Percentiles rank a stretch among this genome's conserved stretches.
These are phyloP conservation scores for Crithidia brevicula DNA, from an alignment of 208 protist species.

Conservation along the genomic window DNA sequence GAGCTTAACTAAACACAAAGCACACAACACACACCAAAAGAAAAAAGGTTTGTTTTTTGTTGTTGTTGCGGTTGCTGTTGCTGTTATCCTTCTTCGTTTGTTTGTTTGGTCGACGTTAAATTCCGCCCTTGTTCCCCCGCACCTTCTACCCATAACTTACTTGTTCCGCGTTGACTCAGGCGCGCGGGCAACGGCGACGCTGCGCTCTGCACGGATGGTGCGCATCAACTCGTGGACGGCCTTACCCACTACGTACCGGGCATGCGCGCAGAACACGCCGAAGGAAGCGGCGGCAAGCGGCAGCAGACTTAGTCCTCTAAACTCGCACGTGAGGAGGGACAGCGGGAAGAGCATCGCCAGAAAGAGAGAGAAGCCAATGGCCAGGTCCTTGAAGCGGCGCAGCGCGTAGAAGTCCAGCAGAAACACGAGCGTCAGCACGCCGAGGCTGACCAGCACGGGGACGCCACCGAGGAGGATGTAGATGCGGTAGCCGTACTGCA, in stretches of 20 bases:
- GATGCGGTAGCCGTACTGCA: constrained; percentile 61
- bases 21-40: no score
- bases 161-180: constrained; percentile 3
- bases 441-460: constrained; percentile 60
- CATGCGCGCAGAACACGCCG: constrained; percentile 61
- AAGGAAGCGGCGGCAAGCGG: constrained; percentile 59
- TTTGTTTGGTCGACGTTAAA: no score
- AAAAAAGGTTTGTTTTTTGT: no score
- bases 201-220: constrained; percentile 30
- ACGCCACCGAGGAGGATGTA: constrained; percentile 67
- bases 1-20: no score
- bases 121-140: no score
- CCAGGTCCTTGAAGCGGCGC: constrained; percentile 53
- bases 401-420: constrained; percentile 65
- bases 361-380: constrained; percentile 59
- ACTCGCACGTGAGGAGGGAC: constrained; percentile 59
- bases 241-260: constrained; percentile 42
- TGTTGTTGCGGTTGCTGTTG: no score
- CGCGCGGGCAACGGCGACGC: neutral
- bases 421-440: constrained; percentile 64
- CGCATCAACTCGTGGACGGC: constrained; percentile 54
- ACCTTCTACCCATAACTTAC: neutral
- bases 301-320: constrained; percentile 62
- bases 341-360: constrained; percentile 66
- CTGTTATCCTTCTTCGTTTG: no score